A percentile compares a stretch with the other conserved stretches of the same genome.
These are phyloP conservation scores for Monotropa hypopitys DNA, from an alignment of 179 eudicot genomes.

Conservation along the genomic window DNA sequence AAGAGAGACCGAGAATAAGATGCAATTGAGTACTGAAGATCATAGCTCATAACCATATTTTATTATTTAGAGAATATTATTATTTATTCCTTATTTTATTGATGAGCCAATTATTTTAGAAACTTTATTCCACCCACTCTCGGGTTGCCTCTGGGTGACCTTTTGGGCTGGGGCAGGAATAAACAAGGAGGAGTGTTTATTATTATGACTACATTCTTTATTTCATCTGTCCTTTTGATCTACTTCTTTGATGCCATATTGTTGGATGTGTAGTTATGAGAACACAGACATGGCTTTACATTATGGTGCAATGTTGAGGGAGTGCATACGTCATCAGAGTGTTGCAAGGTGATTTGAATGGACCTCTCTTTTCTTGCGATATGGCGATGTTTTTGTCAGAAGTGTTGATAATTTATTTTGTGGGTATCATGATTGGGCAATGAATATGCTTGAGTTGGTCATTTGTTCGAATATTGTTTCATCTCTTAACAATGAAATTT, in stretches of 20 bases:
- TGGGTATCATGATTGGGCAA: not conserved
- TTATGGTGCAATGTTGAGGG: conserved; percentile 95
- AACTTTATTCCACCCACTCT: no score
- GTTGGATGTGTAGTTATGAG: conserved; percentile 47
- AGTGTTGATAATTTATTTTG: no score
- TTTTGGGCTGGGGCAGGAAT: not conserved
- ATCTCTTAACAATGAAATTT: not conserved
- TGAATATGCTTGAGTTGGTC: not conserved
- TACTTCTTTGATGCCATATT: conserved; percentile 2
- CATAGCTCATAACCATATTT: no score
- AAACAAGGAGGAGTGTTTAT: not conserved
- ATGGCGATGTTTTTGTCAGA: not conserved
- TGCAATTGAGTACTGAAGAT: no score
- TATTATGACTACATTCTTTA: not conserved
- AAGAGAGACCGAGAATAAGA: no score
- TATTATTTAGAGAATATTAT: no score
- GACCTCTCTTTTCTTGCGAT: not conserved
- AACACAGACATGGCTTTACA: conserved; percentile 73
- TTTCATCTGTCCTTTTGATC: not conserved
- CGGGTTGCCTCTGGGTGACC: no score
- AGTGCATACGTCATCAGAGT: conserved; percentile 95
- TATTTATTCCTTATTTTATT: no score
- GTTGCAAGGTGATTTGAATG: conserved; percentile 63
- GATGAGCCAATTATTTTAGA: no score
- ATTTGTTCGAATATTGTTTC: not conserved